phyloP scores from a whole-genome alignment of 148 eudicot species.

The Amaranthus hypochondriacus region DNA sequence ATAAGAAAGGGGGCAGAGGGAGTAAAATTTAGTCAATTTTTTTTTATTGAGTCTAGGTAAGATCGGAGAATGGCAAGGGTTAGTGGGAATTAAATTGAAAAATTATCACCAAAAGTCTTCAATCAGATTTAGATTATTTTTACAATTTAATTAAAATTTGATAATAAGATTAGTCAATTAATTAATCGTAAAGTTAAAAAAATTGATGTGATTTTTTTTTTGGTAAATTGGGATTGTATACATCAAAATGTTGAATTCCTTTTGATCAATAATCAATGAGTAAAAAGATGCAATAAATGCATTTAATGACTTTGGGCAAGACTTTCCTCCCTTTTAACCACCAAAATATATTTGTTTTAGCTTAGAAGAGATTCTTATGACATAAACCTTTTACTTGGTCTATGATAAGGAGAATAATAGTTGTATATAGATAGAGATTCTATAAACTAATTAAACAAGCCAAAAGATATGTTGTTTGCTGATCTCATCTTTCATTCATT shows the following conservation, averaged over 20 bases:
- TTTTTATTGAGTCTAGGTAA: too few relatives aligned
- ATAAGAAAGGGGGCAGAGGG: too few relatives aligned
- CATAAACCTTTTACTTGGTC: conserved; percentile 12
- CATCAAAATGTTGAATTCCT: background rate
- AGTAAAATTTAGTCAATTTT: too few relatives aligned
- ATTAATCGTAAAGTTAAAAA: too few relatives aligned
- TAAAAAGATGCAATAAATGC: background rate
- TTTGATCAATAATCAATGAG: background rate
- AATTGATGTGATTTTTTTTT: too few relatives aligned
- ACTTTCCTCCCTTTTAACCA: too few relatives aligned
- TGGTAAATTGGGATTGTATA: background rate
- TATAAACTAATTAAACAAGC: background rate
- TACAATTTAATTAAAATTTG: too few relatives aligned
- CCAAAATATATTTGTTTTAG: background rate
- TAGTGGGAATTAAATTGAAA: too few relatives aligned
- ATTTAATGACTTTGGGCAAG: background rate
- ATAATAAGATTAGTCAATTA: too few relatives aligned
- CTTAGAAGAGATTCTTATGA: background rate
- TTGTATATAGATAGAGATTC: background rate
- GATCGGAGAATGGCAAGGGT: too few relatives aligned
- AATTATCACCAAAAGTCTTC: too few relatives aligned
- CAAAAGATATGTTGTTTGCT: conserved; percentile 10
- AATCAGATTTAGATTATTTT: too few relatives aligned
- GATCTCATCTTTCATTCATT: conserved; percentile 22
- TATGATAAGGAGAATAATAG: conserved; percentile 14